Evolutionary conservation across 164 flowering plant genomes (phyloP).

Genomic region (Platanus orientalis): DNA sequence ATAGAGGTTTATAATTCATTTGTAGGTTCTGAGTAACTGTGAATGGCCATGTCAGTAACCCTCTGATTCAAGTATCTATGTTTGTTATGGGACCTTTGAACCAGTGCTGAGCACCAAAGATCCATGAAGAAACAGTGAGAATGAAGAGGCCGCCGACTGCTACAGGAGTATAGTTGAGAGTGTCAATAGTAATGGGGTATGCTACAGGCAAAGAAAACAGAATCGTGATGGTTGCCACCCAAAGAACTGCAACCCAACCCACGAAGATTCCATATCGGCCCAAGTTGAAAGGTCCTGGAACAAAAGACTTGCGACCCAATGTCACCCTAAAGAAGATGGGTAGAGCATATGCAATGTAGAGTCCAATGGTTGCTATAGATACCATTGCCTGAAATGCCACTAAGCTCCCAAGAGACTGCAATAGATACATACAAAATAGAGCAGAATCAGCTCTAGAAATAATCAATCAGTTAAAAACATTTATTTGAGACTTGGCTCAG

Average conservation of each 20-base stretch:
- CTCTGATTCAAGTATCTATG: slow-evolving; percentile 26
- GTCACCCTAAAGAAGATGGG: no score
- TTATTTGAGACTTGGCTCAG: no score
- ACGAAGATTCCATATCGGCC: slow-evolving; percentile 59
- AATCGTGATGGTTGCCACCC: slow-evolving; percentile 79
- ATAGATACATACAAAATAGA: slow-evolving; percentile 8
- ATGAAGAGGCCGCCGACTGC: slow-evolving; percentile 83
- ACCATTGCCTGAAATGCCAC: slow-evolving; percentile 77
- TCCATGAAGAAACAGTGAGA: slow-evolving; percentile 54
- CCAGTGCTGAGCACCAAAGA: slow-evolving; percentile 71
- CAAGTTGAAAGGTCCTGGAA: no score
- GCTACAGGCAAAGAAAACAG: slow-evolving; percentile 88
- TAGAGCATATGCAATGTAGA: no score
- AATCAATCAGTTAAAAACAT: not conserved
- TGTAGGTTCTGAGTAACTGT: not conserved
- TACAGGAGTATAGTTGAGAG: no score
- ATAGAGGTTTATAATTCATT: no score
- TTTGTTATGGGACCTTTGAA: slow-evolving; percentile 74
- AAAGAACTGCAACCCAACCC: slow-evolving; percentile 86
- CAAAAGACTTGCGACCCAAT: no score
- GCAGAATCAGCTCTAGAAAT: no score
- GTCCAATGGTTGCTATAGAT: slow-evolving; percentile 89
- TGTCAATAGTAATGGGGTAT: slow-evolving; percentile 63
- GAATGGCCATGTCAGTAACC: not conserved
- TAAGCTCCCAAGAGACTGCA: no score